These are phyloP conservation scores for Phaffia tasmanica DNA, from an alignment of 768 basidiomycete species.

Conservation along the genomic window DNA sequence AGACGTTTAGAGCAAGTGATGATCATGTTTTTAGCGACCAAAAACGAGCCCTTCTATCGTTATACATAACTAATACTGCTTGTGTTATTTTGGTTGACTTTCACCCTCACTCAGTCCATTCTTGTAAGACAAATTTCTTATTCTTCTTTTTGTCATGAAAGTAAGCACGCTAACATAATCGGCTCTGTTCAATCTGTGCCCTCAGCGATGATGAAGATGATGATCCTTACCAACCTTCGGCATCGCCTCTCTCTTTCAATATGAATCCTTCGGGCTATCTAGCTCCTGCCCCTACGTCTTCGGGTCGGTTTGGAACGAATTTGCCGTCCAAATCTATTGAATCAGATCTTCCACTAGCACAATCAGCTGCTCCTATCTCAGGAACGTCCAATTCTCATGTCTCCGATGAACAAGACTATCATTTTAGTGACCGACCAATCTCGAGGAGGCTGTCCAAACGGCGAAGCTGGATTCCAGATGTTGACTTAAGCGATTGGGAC, in stretches of 20 bases:
- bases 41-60: not conserved
- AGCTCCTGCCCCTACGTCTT: conserved; percentile 30
- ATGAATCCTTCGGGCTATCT: conserved; percentile 28
- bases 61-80: not conserved
- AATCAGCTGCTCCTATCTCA: conserved; percentile 32
- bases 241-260: conserved; percentile 14
- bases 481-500: conserved; percentile 18
- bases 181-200: not conserved
- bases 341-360: conserved; percentile 31
- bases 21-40: not conserved
- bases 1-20: conserved; percentile 16
- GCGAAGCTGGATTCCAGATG: conserved; percentile 6
- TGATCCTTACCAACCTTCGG: conserved; percentile 1
- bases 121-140: conserved; percentile 11
- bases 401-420: conserved; percentile 23
- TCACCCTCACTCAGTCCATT: conserved; percentile 6
- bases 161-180: not conserved
- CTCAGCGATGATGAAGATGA: conserved; percentile 26
- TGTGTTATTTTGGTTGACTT: not conserved
- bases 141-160: not conserved
- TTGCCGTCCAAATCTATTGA: conserved; percentile 26
- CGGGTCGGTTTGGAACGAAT: conserved; percentile 28
- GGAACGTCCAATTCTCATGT: conserved; percentile 21
- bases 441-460: conserved; percentile 3
- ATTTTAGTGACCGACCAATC: conserved; percentile 32